These are phyloP conservation scores for Fraxinus angustifolia DNA, from an alignment of 305 asterid species.

Conservation along the genomic window DNA sequence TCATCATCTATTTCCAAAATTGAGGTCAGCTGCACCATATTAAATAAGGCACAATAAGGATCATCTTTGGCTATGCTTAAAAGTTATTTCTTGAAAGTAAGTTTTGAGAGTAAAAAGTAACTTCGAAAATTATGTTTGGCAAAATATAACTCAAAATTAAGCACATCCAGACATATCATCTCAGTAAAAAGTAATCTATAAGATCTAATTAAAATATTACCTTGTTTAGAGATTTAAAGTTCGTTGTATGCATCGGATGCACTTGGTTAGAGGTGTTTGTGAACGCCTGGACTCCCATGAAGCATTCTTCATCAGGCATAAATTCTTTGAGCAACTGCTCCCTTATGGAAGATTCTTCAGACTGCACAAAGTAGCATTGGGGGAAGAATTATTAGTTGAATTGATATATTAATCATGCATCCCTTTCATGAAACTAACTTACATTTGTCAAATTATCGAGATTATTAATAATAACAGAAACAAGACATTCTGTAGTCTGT, in stretches of 20 bases:
- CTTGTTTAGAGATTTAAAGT: conserved; percentile 39
- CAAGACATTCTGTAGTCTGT: conserved; percentile 64
- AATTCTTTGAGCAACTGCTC: conserved; percentile 71
- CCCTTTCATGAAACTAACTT: conserved; percentile 22
- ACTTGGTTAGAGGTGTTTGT: conserved; percentile 34
- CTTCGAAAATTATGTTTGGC: not conserved
- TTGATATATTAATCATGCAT: not conserved
- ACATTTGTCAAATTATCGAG: conserved; percentile 57
- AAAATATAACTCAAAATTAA: not conserved
- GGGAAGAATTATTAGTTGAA: conserved; percentile 4
- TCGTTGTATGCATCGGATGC: conserved; percentile 30
- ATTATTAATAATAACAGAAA: conserved; percentile 53
- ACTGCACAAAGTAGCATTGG: conserved; percentile 38
- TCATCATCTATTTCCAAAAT: conserved; percentile 36
- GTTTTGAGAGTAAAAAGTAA: not conserved
- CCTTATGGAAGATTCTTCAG: conserved; percentile 46
- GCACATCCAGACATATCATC: not conserved
- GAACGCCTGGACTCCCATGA: conserved; percentile 53
- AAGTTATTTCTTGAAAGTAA: not conserved
- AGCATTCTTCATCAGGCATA: conserved; percentile 60
- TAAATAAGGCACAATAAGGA: conserved; percentile 15
- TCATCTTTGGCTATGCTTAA: not conserved
- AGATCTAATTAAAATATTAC: conserved; percentile 24
- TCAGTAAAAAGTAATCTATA: not conserved
- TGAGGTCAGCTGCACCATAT: conserved; percentile 41